phyloP scores from a whole-genome alignment of 805 yeast species.

The Wickerhamomyces hampshirensis region DNA sequence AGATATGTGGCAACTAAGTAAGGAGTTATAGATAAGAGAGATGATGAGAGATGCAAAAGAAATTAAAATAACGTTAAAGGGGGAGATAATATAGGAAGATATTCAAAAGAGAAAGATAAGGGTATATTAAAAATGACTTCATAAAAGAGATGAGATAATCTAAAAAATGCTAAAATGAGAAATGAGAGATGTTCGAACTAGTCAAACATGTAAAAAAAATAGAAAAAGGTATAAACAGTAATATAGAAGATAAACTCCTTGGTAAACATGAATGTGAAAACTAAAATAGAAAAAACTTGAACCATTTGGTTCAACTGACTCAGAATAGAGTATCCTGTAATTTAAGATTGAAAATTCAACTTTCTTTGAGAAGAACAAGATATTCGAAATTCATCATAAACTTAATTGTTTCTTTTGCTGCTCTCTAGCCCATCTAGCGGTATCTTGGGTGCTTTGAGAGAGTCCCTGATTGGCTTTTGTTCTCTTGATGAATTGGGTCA shows the following conservation, averaged over 20 bases:
- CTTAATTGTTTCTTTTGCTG: slow-evolving; percentile 32
- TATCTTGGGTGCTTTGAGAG: slow-evolving; percentile 67
- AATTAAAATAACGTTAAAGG: not conserved
- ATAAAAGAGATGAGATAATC: not conserved
- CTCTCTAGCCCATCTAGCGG: slow-evolving; percentile 98
- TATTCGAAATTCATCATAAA: slow-evolving; percentile 5
- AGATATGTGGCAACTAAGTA: too few relatives aligned
- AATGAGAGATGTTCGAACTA: not conserved
- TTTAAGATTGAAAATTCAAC: too few relatives aligned
- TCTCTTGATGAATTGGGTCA: slow-evolving; percentile 67
- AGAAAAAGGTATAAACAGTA: not conserved
- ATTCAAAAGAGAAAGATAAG: not conserved
- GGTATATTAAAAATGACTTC: too few relatives aligned
- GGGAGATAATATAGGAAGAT: not conserved
- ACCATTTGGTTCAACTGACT: too few relatives aligned
- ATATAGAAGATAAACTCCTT: not conserved
- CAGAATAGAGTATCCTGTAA: too few relatives aligned
- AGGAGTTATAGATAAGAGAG: too few relatives aligned
- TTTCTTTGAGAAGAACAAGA: slow-evolving; percentile 4
- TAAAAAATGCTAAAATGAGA: not conserved
- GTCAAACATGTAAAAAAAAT: slow-evolving; percentile 2
- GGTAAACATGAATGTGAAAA: not conserved
- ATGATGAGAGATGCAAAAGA: not conserved
- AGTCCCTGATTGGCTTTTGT: slow-evolving; percentile 62
- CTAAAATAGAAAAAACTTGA: too few relatives aligned